Evolutionary conservation across 768 basidiomycete species (phyloP).

Genomic region (Ramaria sp.): DNA sequence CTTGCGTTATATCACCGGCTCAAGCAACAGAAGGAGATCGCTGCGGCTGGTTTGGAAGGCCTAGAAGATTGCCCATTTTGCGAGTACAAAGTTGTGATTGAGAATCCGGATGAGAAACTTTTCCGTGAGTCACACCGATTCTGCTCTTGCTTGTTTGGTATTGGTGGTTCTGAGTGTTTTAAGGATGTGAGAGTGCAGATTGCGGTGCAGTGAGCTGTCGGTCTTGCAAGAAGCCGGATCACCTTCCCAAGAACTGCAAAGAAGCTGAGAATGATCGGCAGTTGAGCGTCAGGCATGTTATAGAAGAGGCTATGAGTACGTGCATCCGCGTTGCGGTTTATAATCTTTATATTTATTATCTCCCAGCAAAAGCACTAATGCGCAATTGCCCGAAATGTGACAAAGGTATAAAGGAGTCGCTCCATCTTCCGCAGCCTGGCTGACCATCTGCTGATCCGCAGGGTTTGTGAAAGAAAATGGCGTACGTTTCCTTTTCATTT

Average conservation of each 20-base stretch:
- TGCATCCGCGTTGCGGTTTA: neutral
- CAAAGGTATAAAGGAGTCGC: conserved; percentile 40
- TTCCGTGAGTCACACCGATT: conserved; percentile 26
- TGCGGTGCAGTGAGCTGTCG: conserved; percentile 75
- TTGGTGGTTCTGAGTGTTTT: conserved; percentile 18
- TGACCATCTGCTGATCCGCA: conserved; percentile 20
- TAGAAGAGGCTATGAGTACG: conserved; percentile 93
- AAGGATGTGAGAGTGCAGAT: conserved; percentile 41
- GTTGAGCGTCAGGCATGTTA: conserved; percentile 60
- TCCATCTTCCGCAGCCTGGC: neutral
- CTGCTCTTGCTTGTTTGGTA: neutral
- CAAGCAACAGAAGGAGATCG: conserved; percentile 68
- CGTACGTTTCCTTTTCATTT: conserved; percentile 29
- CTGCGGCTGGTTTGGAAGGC: conserved; percentile 64
- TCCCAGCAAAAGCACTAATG: conserved; percentile 65
- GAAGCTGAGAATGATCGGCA: conserved; percentile 69
- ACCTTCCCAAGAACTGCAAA: conserved; percentile 72
- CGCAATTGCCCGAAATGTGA: conserved; percentile 80
- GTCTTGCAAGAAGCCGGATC: conserved; percentile 67
- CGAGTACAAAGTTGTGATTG: conserved; percentile 76
- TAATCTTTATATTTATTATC: neutral
- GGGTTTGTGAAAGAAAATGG: conserved; percentile 74
- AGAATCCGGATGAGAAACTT: conserved; percentile 52
- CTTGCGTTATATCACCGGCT: conserved; percentile 63
- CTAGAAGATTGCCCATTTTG: conserved; percentile 89